Evolutionary conservation across 2,329 filamentous ascomycete genomes (phyloP), one percentile per base, ranked within the genome.

Genomic region (Curvularia sp.): DNA sequence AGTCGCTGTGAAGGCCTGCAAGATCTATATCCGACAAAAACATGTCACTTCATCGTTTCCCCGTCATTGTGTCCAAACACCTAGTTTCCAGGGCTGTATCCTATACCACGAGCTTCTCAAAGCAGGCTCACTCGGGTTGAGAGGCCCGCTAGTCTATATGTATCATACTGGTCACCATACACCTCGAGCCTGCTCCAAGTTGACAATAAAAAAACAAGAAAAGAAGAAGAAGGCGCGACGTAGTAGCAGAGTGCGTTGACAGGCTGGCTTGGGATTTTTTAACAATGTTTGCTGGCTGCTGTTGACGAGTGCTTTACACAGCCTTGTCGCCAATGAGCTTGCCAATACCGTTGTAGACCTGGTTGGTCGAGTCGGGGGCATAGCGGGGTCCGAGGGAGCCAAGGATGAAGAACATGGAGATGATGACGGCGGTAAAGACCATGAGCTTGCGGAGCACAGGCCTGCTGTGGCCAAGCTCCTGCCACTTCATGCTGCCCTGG

Each of bases 391-490:
- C 77, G 50, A 83, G 74, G 20, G 79, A 79, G 49, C 79, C 86
- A 57, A 96, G 85, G 20, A 96, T 77, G 65, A 91, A 77, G 78
- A 95, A 88, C 67, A 94, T 78, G 52, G 85, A 79, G 63, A 90
- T 77, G 57, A 91, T 75, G 20, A 85, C 83, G 26, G 85, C 78
- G 51, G 83, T 85, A 60, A 94, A 86, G 67, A 95, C 82, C 63
- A 92, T 82, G 52, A 93, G 77, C 81, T 94, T 93, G 80, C 93
- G 90, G 71, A 91, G 83, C 47, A 88, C 85, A 12, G 93, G 93
- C 74, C 89, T 89, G 65, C 84, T 85, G 69, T 87, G 87, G 58
- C 93, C 93, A 68, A 95, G 93, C 73, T 97, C 93, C 51, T 90
- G 89, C 93, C 93, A 96, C 61, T 88, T 86, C 75, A 92, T 90